Evolutionary conservation across 78 protist species (phyloP), one percentile per base, ranked within the genome.

Genomic region (Dictyostelium intermedium): DNA sequence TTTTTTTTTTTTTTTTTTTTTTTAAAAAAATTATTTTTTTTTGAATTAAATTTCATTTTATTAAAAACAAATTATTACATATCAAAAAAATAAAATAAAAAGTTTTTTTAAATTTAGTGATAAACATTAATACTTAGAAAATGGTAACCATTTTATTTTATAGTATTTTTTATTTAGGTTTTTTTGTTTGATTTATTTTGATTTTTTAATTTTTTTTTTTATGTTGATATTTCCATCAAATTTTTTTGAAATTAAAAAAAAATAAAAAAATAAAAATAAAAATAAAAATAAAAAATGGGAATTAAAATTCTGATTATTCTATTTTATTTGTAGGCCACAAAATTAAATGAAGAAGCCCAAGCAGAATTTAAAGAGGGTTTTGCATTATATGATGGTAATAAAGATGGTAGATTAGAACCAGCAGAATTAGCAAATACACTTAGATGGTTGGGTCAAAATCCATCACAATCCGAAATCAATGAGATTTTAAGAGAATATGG

Each of bases 271-370:
- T 37, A 77, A 37, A 41, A 41, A 37, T 37, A 41, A 6, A 39
- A 41, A 8, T 8, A 20, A 45, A 43, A n/a, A 43, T 11, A 16
- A 43, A 78, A 25, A 78, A 8, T 61, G 30, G 30, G 30, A 69
- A 27, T 10, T n/a, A 69, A 25, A 30, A 30, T 50, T 16, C 16
- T 50, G 13, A 50, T 50, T 5, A 50, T 16, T 50, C 2, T 53
- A 53, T 10, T 78, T 45, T 27, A 20, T 45, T 35, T 50, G 35
- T 53, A 85, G 92, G 16, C 79, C 2, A 25, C 78, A 25, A 89
- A 89, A 80, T 80, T 89, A 69, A 89, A 89, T 39, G 93, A 89
- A 63, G 93, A 89, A 89, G 93, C 93, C 32, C 93, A 89, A 80
- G 30, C 93, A 45, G 93, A 89, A 25, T 89, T 89, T 69, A 89